These are phyloP conservation scores for Backusella luteola DNA, from an alignment of 192 early-diverging fungal genomes.

Conservation along the genomic window DNA sequence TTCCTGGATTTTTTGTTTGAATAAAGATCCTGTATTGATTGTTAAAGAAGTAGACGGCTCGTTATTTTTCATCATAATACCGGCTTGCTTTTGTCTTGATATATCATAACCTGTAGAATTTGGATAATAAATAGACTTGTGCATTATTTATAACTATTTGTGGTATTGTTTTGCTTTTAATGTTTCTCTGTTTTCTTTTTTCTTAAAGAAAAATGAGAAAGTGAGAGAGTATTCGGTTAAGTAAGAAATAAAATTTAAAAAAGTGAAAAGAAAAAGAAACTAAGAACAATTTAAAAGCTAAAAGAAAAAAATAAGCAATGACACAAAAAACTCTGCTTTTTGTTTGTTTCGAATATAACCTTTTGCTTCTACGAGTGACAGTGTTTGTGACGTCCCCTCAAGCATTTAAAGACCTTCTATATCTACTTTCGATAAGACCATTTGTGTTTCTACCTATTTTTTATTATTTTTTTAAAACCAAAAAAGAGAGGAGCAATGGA, in stretches of 20 bases:
- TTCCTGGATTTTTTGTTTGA: neutral
- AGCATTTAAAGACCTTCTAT: neutral
- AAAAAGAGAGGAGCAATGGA: neutral
- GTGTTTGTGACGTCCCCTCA: slow-evolving; percentile 6
- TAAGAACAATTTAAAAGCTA: neutral
- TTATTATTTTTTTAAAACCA: neutral
- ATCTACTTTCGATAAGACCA: neutral
- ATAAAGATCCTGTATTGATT: neutral
- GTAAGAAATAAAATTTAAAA: neutral
- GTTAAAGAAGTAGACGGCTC: neutral
- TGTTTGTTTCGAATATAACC: neutral
- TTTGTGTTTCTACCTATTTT: neutral
- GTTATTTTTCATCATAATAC: neutral
- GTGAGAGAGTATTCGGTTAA: neutral
- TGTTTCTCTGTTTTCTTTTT: neutral
- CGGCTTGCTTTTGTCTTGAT: neutral
- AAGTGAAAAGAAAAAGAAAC: neutral
- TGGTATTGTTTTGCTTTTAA: neutral
- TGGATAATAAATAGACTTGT: neutral
- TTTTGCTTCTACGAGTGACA: neutral
- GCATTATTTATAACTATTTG: neutral
- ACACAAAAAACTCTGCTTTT: slow-evolving; percentile 1
- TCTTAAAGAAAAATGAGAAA: neutral
- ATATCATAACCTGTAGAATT: neutral
- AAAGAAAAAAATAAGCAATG: neutral